phyloP scores from a whole-genome alignment of 2,329 filamentous ascomycete species.

The Fusarium sp. region DNA sequence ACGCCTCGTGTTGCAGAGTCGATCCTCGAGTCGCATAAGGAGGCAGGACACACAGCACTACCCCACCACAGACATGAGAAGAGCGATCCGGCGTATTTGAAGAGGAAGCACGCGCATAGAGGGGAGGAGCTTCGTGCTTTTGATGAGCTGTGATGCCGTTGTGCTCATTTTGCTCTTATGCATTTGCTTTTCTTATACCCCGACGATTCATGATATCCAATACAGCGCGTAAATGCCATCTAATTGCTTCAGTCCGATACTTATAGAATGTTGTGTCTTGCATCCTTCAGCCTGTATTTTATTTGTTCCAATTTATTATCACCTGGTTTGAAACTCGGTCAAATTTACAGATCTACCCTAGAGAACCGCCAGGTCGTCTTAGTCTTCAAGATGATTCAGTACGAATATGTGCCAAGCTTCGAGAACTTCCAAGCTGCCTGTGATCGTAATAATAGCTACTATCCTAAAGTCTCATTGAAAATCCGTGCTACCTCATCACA shows the following conservation, averaged over 20 bases:
- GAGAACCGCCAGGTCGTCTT: background rate
- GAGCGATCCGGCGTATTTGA: conserved; percentile 47
- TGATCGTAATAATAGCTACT: background rate
- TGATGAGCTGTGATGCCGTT: conserved; percentile 61
- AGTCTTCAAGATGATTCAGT: background rate
- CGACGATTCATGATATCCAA: conserved; percentile 40
- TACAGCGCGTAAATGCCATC: conserved; percentile 17
- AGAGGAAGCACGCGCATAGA: conserved; percentile 49
- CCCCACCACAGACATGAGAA: conserved; percentile 41
- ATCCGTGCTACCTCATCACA: background rate
- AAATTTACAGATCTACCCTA: background rate
- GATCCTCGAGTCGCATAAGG: conserved; percentile 45
- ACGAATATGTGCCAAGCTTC: background rate
- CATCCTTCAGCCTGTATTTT: too few species aligned
- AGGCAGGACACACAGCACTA: conserved; percentile 40
- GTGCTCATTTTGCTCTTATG: conserved; percentile 15
- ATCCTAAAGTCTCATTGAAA: background rate
- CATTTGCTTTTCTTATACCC: conserved; percentile 19
- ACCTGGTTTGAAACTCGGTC: background rate
- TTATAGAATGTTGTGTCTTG: too few species aligned
- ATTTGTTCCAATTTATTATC: background rate
- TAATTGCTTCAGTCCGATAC: too few species aligned
- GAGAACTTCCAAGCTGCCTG: background rate
- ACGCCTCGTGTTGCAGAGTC: conserved; percentile 42
- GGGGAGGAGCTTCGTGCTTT: conserved; percentile 61